Evolutionary conservation across 2,329 filamentous ascomycete species (phyloP).

Genomic region (Fusarium nisikadoi): DNA sequence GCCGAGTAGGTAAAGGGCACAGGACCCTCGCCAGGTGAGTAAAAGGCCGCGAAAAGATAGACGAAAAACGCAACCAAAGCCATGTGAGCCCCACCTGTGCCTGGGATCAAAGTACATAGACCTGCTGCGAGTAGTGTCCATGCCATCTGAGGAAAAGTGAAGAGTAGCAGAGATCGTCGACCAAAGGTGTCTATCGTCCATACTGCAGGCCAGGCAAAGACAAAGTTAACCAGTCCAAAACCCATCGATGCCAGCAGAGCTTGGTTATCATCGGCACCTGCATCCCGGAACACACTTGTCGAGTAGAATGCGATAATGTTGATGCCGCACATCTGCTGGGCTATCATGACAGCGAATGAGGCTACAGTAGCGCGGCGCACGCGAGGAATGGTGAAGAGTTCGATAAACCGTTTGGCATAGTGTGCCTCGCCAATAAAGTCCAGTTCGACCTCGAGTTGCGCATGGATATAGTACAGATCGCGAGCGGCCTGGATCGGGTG

Average conservation of each 20-base stretch:
- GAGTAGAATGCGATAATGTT: slow-evolving; percentile 84
- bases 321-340: slow-evolving; percentile 76
- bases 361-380: slow-evolving; percentile 78
- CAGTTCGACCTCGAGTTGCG: slow-evolving; percentile 70
- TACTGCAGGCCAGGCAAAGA: slow-evolving; percentile 68
- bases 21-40: slow-evolving; percentile 68
- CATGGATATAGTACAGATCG: slow-evolving; percentile 72
- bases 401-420: slow-evolving; percentile 70
- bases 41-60: slow-evolving; percentile 64
- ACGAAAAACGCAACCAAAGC: slow-evolving; percentile 66
- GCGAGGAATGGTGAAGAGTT: slow-evolving; percentile 76
- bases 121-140: slow-evolving; percentile 55
- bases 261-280: slow-evolving; percentile 64
- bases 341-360: slow-evolving; percentile 83
- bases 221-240: slow-evolving; percentile 67
- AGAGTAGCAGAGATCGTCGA: slow-evolving; percentile 59
- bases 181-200: slow-evolving; percentile 70
- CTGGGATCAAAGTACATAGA: slow-evolving; percentile 63
- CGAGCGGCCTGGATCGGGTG: slow-evolving; percentile 67
- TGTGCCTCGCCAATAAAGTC: slow-evolving; percentile 61
- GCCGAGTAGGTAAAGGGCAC: slow-evolving; percentile 76
- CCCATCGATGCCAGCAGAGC: slow-evolving; percentile 70
- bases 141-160: slow-evolving; percentile 57
- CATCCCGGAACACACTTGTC: slow-evolving; percentile 68
- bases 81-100: slow-evolving; percentile 46